Evolutionary conservation across 805 yeast genomes (phyloP).

Genomic region (Metschnikowia lochheadii): DNA sequence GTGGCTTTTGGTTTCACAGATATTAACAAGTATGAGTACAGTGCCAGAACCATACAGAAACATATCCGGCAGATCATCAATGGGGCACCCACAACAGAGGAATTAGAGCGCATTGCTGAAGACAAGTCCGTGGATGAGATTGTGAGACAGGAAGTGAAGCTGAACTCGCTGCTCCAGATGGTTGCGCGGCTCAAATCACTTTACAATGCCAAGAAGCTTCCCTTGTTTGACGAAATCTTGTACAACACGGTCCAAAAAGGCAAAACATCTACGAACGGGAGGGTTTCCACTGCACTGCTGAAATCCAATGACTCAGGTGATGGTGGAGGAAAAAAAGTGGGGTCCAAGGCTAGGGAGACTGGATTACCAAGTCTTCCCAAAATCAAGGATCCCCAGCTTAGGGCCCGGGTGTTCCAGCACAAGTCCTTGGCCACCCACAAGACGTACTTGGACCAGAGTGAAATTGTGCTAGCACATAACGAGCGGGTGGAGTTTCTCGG

Average conservation of each 20-base stretch:
- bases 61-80: slow-evolving; percentile 33
- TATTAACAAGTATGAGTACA: slow-evolving; percentile 37
- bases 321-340: too few relatives aligned
- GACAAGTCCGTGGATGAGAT: slow-evolving; percentile 36
- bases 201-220: slow-evolving; percentile 45
- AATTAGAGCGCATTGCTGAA: slow-evolving; percentile 33
- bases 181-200: slow-evolving; percentile 58
- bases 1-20: slow-evolving; percentile 31
- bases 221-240: slow-evolving; percentile 51
- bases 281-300: neutral
- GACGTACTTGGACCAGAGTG: slow-evolving; percentile 51
- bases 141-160: slow-evolving; percentile 46
- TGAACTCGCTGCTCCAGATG: slow-evolving; percentile 52
- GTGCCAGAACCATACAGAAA: slow-evolving; percentile 42
- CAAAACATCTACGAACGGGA: neutral
- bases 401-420: slow-evolving; percentile 75
- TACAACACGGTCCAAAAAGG: slow-evolving; percentile 30
- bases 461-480: slow-evolving; percentile 61
- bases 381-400: slow-evolving; percentile 55
- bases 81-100: slow-evolving; percentile 51
- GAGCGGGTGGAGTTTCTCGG: slow-evolving; percentile 90
- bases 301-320: neutral
- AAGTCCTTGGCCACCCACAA: slow-evolving; percentile 64
- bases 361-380: slow-evolving; percentile 64
- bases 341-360: neutral